Evolutionary conservation across 2,329 filamentous ascomycete genomes (phyloP), one percentile per base, ranked within the genome.

Genomic region (Ophiocordyceps unilateralis): DNA sequence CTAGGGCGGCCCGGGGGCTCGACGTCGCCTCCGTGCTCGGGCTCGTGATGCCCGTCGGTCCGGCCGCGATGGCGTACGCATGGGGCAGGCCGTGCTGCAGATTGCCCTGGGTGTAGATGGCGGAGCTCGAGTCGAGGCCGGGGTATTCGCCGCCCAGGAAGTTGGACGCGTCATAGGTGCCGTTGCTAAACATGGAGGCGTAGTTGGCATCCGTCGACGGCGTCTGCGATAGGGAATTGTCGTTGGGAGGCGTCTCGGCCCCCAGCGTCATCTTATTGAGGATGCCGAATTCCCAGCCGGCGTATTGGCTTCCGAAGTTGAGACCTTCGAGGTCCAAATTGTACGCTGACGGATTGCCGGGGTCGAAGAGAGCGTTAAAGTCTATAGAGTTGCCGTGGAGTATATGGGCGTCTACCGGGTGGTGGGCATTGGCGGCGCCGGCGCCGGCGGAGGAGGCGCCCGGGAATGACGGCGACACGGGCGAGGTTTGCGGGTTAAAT

Each of bases 271-370:
- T 93, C 58, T 96, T 89, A 23, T 86, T 87, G 0, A 98, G 74
- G 75, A 96, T 95, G 43, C 87, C 83, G 58, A 96, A 95, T 60
- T 96, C 91, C 59, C 94, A 72, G 17, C 88, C 89, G 46, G 88
- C 89, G 56, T 96, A 98, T 49, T 93, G 86, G 57, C 91, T 96
- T 44, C 87, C 88, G 59, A 96, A 98, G 44, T 65, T 64, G 58
- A 95, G 74, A 46, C 86, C 87, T 44, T 93, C 87, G 11, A 95
- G 76, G 58, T 96, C 88, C 59, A 96, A 94, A 58, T 95, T 95
- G 72, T 93, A 95, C 44, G 94, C 65, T 1, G 87, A 83, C 4
- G 88, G 86, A 57, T 96, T 91, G 56, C 84, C 91, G 0, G 86
- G 85, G 52, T 95, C 88, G 55, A 95, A 94, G 24, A 93, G 70